Conservation (phyloP, 2,329 filamentous ascomycete species). For the Camillea tinctor region DNA sequence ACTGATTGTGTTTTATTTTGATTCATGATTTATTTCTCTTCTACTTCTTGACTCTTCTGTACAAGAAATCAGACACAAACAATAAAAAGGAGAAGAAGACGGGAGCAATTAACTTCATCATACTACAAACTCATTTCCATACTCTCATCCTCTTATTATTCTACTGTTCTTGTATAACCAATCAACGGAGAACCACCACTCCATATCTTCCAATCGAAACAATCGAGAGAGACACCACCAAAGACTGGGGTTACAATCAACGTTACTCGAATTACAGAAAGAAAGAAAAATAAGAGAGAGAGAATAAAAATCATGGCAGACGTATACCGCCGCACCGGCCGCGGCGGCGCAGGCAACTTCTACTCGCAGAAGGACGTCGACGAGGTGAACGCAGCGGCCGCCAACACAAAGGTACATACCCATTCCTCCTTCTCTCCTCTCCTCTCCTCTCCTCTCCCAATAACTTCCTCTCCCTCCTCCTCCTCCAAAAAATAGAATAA, state of each 20-base stretch:
- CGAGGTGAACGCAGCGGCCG: constrained; percentile 35
- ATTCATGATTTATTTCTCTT: not conserved
- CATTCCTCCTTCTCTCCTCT: constrained; percentile 11
- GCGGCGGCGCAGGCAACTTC: constrained; percentile 65
- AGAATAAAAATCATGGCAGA: constrained; percentile 31
- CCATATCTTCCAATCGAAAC: no score
- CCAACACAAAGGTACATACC: constrained; percentile 21
- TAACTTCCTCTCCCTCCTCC: not conserved
- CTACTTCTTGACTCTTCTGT: not conserved
- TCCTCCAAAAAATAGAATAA: not conserved
- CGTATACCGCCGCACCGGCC: constrained; percentile 52
- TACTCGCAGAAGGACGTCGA: constrained; percentile 52
- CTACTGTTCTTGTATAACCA: no score
- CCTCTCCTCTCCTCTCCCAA: not conserved
- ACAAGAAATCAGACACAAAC: not conserved
- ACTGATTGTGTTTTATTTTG: not conserved
- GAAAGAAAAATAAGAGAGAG: no score
- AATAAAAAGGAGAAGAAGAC: constrained; percentile 17
- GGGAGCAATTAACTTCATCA: not conserved
- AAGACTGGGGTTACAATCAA: no score
- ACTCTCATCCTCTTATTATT: no score
- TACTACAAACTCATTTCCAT: no score
- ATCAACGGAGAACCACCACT: no score
- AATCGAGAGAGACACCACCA: no score
- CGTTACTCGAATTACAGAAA: no score